A percentile compares a stretch with the other conserved stretches of the same genome.
Evolutionary conservation across 2,329 filamentous ascomycete genomes (phyloP).

Genomic region (Penicillium expansum): DNA sequence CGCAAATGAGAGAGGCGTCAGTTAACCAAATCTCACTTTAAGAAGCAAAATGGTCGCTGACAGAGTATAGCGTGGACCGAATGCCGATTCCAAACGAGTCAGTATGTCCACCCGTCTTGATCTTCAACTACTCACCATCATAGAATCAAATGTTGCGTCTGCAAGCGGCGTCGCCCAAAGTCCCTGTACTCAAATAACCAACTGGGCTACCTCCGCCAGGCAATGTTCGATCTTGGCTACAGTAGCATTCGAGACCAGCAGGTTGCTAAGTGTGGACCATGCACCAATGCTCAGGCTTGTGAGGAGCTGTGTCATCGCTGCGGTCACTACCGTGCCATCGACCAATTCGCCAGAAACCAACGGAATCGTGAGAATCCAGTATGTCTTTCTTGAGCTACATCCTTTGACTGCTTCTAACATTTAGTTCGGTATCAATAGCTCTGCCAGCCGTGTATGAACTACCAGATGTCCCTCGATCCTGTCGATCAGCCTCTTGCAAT

Average conservation of each 20-base stretch:
- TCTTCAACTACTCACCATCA: neutral
- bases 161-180: neutral
- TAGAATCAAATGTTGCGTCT: slow-evolving; percentile 10
- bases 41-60: neutral
- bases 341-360: slow-evolving; percentile 8
- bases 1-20: neutral
- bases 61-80: neutral
- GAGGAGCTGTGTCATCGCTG: slow-evolving; percentile 5
- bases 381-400: neutral
- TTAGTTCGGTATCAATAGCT: neutral
- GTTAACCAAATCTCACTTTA: neutral
- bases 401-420: neutral
- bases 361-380: slow-evolving; percentile 4
- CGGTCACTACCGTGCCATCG: slow-evolving; percentile 2
- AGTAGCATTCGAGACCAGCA: neutral
- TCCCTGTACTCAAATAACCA: slow-evolving; percentile 2
- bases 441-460: slow-evolving; percentile 13
- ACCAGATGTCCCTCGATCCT: slow-evolving; percentile 5
- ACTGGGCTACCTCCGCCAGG: slow-evolving; percentile 3
- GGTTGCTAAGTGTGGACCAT: slow-evolving; percentile 6
- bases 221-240: neutral
- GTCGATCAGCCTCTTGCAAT: neutral
- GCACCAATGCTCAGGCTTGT: neutral
- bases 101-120: neutral
- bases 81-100: neutral